Evolutionary conservation across 441 rosid genomes (phyloP).

Genomic region (Capsella rubella): DNA sequence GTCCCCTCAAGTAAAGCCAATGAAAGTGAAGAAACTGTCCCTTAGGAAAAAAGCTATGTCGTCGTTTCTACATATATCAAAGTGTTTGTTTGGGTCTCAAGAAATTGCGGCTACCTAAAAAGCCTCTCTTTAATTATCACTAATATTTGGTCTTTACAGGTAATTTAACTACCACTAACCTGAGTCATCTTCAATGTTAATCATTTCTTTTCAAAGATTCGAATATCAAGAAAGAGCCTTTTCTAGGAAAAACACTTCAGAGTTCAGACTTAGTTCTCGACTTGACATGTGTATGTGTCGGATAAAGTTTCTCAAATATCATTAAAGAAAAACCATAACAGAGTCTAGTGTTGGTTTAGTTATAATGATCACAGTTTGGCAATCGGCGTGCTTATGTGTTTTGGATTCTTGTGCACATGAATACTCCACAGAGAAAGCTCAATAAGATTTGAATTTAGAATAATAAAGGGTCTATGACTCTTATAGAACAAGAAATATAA

Average conservation of each 20-base stretch:
- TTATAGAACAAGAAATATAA: constrained; percentile 26
- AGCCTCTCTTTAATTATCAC: constrained; percentile 26
- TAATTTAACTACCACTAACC: constrained; percentile 31
- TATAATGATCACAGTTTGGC: constrained; percentile 14
- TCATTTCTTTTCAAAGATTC: constrained; percentile 35
- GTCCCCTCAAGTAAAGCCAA: constrained; percentile 41
- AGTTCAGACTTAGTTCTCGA: constrained; percentile 45
- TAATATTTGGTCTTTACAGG: constrained; percentile 39
- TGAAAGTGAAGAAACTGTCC: constrained; percentile 30
- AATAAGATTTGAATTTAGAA: constrained; percentile 30
- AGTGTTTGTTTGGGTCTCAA: constrained; percentile 46
- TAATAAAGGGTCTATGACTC: constrained; percentile 22
- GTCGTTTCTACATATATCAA: constrained; percentile 26
- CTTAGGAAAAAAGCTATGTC: constrained; percentile 9
- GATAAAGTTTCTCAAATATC: constrained; percentile 12
- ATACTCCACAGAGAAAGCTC: constrained; percentile 20
- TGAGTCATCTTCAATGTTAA: constrained; percentile 21
- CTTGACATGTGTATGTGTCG: constrained; percentile 49
- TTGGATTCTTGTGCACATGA: constrained; percentile 31
- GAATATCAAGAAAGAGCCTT: constrained; percentile 38
- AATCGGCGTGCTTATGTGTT: constrained; percentile 35
- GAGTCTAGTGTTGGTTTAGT: constrained; percentile 12
- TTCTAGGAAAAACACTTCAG: constrained; percentile 15
- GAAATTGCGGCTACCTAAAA: constrained; percentile 50
- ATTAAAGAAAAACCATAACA: constrained; percentile 22